Evolutionary conservation across 306 rosid species (phyloP), one percentile per base, ranked within the genome.

Genomic region (Medicago ruthenica): DNA sequence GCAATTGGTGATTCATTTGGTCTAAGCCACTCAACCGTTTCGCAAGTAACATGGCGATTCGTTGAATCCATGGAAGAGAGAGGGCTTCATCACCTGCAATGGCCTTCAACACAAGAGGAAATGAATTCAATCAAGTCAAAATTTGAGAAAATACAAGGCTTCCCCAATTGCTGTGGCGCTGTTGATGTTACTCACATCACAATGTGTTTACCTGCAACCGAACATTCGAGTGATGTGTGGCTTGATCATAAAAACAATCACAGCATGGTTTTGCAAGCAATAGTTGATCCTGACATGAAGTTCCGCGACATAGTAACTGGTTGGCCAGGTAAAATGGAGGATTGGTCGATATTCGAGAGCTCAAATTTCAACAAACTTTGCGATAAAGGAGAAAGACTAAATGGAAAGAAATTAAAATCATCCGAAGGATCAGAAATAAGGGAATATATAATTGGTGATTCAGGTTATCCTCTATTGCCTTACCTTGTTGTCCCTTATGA

Each of bases 241-340:
- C 93, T 90, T 22, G 97, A 94, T 79, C 87, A 73, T 11, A 85
- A 89, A 76, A 88, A 89, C 75, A 91, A 90, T 67, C 90, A 91
- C 48, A 92, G 96, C 86, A 90, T 94, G 98, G 88, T 94, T 69
- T 78, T 94, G 90, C 98, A 94, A 65, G 96, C 91, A 67, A 86
- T 94, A 67, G 98, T 94, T 41, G 98, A 89, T 55, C 82, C 97
- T 10, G 88, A 88, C 72, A 90, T 90, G 96, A 94, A 83, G 84
- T 92, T 94, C 75, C 83, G 80, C 59, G 97, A 94, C 85, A 87
- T 94, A 77, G 88, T 90, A 76, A 85, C 97, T 0, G 98, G 98
- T 59, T 90, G 96, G 92, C 98, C 98, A 0, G 97, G 93, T 17
- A 85, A 80, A 81, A 85, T 94, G 97, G 74, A 80, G 67, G 98